Evolutionary conservation across 208 protist genomes (phyloP).

Genomic region (Giardia duodenalis): DNA sequence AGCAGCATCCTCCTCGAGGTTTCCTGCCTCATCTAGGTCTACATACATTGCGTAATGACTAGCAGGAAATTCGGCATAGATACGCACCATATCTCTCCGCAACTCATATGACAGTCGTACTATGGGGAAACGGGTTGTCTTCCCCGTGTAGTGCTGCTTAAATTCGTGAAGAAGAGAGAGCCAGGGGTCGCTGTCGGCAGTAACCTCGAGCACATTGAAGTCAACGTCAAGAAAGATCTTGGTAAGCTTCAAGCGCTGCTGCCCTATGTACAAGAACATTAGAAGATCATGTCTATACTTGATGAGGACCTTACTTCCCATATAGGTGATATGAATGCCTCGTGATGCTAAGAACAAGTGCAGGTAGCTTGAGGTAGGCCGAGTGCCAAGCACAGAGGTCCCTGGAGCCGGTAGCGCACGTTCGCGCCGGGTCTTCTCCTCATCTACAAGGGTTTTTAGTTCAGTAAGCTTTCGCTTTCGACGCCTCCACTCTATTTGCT

Average conservation of each 20-base stretch:
- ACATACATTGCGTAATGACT: background rate
- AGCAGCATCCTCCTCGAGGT: background rate
- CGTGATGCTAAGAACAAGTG: background rate
- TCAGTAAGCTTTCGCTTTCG: background rate
- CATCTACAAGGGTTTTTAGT: background rate
- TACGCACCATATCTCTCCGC: background rate
- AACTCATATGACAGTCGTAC: background rate
- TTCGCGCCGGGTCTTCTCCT: background rate
- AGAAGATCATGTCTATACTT: background rate
- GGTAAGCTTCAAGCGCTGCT: background rate
- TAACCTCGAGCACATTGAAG: background rate
- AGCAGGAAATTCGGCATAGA: background rate
- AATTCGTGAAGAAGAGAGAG: background rate
- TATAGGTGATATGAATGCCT: background rate
- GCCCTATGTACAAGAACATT: background rate
- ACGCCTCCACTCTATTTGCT: background rate
- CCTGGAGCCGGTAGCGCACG: background rate
- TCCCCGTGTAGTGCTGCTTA: background rate
- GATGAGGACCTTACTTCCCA: background rate
- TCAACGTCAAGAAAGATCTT: background rate
- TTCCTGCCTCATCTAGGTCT: background rate
- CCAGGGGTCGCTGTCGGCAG: background rate
- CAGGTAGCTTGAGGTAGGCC: background rate
- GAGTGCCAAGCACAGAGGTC: background rate
- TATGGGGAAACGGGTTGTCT: background rate